Evolutionary conservation across 306 rosid species (phyloP), one percentile per base, ranked within the genome.

Genomic region (Glycine latifolia): DNA sequence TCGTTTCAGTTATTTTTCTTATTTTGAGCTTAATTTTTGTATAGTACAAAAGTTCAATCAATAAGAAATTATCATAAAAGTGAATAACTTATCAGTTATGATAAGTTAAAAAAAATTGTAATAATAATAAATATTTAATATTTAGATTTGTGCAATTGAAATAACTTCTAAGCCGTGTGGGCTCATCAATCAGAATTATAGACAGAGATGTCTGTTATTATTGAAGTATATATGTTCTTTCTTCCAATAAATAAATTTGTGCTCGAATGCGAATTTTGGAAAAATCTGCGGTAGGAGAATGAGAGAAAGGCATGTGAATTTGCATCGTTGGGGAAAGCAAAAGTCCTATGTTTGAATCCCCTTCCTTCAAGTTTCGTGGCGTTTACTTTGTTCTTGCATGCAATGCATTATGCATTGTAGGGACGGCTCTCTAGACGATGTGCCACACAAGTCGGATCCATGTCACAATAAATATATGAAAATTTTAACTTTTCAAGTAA

Each of bases 331-430:
- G 80, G 74, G 75, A 69, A 80, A 68, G 77, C 75, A 47, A 76
- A 70, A 60, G 31, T 53, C 54, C 3, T 16, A 59, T 74, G 62
- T 72, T 75, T 81, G 48, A 75, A 26, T 26, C 31, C 31, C 31
- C 31, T 26, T 26, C 31, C 31, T 26, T 26, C 31, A 26, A 83
- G 84, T 85, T 84, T 80, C 94, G 94, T 89, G 83, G 94, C 93
- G 92, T 91, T 86, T 79, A 91, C 94, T 91, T 84, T 84, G 86
- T 77, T 49, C 77, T 72, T 87, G 89, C 89, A 85, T 87, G 89
- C 85, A 84, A 58, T 75, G 79, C 37, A 84, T 56, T 20, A 20
- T 71, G 79, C 47, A 84, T 56, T 26, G 33, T 75, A 69, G 82
- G 41, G 85, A 81, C 4, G 85, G 86, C 85, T 15, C 86, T 76